These are phyloP conservation scores for Golubevia sp. DNA, from an alignment of 1,284 basidiomycete genomes.

Conservation along the genomic window DNA sequence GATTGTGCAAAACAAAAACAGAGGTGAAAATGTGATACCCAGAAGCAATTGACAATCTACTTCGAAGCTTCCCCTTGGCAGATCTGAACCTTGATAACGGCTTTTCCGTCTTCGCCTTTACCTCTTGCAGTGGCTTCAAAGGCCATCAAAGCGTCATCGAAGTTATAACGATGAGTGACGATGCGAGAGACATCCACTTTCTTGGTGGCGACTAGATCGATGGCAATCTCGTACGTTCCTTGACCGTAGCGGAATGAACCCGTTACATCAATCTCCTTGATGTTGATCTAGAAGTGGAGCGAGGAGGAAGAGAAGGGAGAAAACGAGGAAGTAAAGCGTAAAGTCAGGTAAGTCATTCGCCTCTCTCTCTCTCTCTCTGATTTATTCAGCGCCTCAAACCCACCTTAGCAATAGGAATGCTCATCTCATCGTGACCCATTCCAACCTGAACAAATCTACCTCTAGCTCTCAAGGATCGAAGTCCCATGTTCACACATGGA, in stretches of 20 bases:
- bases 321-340: too few species aligned
- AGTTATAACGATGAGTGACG: conserved; percentile 68
- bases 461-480: conserved; percentile 31
- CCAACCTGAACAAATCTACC: conserved; percentile 44
- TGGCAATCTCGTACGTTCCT: conserved; percentile 71
- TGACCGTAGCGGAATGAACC: conserved; percentile 87
- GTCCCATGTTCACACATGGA: conserved; percentile 53
- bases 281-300: conserved; percentile 25
- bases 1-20: too few species aligned
- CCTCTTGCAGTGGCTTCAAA: conserved; percentile 69
- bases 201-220: conserved; percentile 66
- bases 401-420: not conserved
- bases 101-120: conserved; percentile 70
- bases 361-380: conserved; percentile 16
- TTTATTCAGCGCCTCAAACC: not conserved
- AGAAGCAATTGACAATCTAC: too few species aligned
- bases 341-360: too few species aligned
- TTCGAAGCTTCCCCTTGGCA: conserved; percentile 41
- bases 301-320: not conserved
- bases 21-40: too few species aligned
- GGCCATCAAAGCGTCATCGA: conserved; percentile 65
- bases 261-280: conserved; percentile 79
- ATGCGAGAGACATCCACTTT: conserved; percentile 67
- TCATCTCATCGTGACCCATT: not conserved
- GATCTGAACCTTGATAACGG: conserved; percentile 64